Evolutionary conservation across 257 asterid species (phyloP).

Genomic region (Cynanchum wilfordii): DNA sequence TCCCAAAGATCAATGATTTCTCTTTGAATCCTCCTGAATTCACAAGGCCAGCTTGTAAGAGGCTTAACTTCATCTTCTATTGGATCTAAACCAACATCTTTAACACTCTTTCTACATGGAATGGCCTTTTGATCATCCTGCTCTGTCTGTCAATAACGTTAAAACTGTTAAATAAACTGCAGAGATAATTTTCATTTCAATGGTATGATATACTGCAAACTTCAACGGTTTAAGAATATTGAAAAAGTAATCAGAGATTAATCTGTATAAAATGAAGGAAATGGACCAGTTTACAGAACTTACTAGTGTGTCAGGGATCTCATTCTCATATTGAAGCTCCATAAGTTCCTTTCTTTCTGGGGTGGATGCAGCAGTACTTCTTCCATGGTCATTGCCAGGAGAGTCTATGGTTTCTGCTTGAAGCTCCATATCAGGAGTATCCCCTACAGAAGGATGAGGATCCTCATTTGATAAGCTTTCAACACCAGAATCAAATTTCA

Average conservation of each 20-base stretch:
- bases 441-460: conserved; percentile 39
- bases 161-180: background rate
- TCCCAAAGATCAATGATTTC: conserved; percentile 87
- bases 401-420: conserved; percentile 36
- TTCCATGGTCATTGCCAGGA: conserved; percentile 22
- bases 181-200: background rate
- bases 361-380: conserved; percentile 17
- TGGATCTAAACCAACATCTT: conserved; percentile 82
- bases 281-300: conserved; percentile 13
- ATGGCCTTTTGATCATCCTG: conserved; percentile 31
- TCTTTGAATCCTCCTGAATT: conserved; percentile 68
- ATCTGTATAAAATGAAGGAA: background rate
- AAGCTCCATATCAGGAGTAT: conserved; percentile 41
- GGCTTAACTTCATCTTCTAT: conserved; percentile 53
- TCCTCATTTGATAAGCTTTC: conserved; percentile 37
- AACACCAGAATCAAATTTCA: conserved; percentile 29
- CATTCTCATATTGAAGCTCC: conserved; percentile 27
- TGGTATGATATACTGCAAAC: background rate
- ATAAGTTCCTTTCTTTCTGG: conserved; percentile 23
- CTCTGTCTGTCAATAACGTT: conserved; percentile 29
- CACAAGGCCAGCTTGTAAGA: conserved; percentile 59
- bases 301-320: conserved; percentile 26
- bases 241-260: background rate
- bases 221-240: background rate
- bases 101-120: conserved; percentile 39